phyloP scores from a whole-genome alignment of 352 stramenopile genomes.

The Globisporangium camurandrum region DNA sequence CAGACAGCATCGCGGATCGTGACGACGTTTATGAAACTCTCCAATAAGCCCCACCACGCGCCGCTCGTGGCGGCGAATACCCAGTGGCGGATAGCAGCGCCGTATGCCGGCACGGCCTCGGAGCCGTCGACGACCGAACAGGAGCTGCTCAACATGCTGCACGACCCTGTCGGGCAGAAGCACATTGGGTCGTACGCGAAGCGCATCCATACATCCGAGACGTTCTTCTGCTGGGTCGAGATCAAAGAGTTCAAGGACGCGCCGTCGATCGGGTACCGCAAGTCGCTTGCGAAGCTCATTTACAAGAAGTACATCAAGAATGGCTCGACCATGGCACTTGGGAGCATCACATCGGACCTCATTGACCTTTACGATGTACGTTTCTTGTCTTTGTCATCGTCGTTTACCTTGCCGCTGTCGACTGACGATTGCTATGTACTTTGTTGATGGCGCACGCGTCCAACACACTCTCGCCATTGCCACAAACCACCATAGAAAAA shows the following conservation, averaged over 20 bases:
- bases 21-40: constrained; percentile 34
- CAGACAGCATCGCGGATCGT: constrained; percentile 47
- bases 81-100: constrained; percentile 64
- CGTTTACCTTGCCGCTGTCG: too few species aligned
- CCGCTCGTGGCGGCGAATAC: constrained; percentile 70
- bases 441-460: too few species aligned
- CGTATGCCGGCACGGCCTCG: constrained; percentile 28
- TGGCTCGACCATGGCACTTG: constrained; percentile 62
- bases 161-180: constrained; percentile 75
- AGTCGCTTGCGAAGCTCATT: constrained; percentile 74
- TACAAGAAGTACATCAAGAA: constrained; percentile 83
- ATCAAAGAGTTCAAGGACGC: constrained; percentile 78
- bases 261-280: constrained; percentile 54
- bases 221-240: constrained; percentile 83
- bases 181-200: constrained; percentile 76
- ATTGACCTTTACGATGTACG: constrained; percentile 63
- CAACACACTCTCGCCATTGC: too few species aligned
- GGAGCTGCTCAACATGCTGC: constrained; percentile 58
- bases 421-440: too few species aligned
- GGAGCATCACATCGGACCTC: constrained; percentile 66
- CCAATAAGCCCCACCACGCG: constrained; percentile 58
- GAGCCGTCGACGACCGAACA: constrained; percentile 58
- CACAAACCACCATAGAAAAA: too few species aligned
- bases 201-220: constrained; percentile 78
- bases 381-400: background rate